Evolutionary conservation across 805 yeast species (phyloP).

Genomic region (Sporopachydermia quercuum): DNA sequence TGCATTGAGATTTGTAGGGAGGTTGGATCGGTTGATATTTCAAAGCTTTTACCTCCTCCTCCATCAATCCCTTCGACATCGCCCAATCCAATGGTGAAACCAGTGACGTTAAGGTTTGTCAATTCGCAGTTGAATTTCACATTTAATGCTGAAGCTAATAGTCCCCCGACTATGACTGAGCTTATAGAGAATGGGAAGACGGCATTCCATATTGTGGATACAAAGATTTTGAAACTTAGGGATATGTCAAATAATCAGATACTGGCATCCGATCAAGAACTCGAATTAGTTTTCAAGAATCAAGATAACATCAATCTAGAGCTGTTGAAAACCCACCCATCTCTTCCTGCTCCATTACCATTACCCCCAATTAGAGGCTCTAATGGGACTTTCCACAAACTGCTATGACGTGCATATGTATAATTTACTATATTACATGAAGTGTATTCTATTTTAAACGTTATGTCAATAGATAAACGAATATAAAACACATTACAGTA

Average conservation of each 20-base stretch:
- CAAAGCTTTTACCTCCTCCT: too few relatives aligned
- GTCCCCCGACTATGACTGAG: slow-evolving; percentile 72
- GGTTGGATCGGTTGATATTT: slow-evolving; percentile 1
- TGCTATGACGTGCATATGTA: too few relatives aligned
- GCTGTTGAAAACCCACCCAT: slow-evolving; percentile 15
- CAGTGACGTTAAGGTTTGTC: slow-evolving; percentile 18
- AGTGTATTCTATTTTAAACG: too few relatives aligned
- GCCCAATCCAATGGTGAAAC: slow-evolving; percentile 8
- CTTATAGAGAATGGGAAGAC: slow-evolving; percentile 61
- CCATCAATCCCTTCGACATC: slow-evolving; percentile 3
- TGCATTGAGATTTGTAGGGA: neutral
- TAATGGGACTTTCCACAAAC: too few relatives aligned
- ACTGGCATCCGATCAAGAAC: slow-evolving; percentile 29
- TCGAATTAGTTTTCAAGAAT: slow-evolving; percentile 29
- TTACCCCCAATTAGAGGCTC: too few relatives aligned
- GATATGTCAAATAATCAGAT: slow-evolving; percentile 18
- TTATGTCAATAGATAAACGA: too few relatives aligned
- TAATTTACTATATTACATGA: too few relatives aligned
- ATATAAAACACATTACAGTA: too few relatives aligned
- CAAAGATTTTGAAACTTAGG: slow-evolving; percentile 21
- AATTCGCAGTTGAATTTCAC: slow-evolving; percentile 37
- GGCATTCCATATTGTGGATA: slow-evolving; percentile 45
- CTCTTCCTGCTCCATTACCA: slow-evolving; percentile 3
- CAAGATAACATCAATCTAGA: slow-evolving; percentile 26
- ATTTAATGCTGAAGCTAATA: slow-evolving; percentile 46